These are phyloP conservation scores for Corymbia calophylla DNA, from an alignment of 441 rosid species.

Conservation along the genomic window DNA sequence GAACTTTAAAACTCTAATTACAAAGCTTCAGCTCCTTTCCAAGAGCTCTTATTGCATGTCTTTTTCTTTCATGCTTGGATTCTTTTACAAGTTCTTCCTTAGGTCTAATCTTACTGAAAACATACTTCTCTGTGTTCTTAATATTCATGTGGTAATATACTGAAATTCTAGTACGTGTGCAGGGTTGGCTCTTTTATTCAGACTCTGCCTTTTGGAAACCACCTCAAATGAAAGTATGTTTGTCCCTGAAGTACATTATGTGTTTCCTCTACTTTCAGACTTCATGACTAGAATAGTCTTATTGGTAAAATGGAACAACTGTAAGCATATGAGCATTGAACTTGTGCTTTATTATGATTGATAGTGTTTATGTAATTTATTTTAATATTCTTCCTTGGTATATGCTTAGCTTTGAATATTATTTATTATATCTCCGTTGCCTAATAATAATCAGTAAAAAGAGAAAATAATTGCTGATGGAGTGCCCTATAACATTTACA, in stretches of 20 bases:
- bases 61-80: background rate
- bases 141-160: background rate
- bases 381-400: background rate
- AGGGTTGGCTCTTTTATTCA: conserved; percentile 98
- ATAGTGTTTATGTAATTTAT: background rate
- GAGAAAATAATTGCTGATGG: background rate
- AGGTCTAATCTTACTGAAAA: background rate
- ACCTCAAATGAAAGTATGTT: conserved; percentile 80
- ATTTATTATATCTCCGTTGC: background rate
- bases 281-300: background rate
- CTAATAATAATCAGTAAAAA: background rate
- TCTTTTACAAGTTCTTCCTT: background rate
- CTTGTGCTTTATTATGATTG: background rate
- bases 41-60: background rate
- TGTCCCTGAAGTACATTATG: background rate
- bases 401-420: background rate
- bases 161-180: conserved; percentile 7
- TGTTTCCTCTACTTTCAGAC: background rate
- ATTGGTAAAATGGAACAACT: background rate
- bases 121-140: background rate
- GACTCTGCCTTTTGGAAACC: conserved; percentile 91
- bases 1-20: background rate
- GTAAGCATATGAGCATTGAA: background rate
- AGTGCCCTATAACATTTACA: background rate
- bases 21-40: background rate